phyloP scores from a whole-genome alignment of 2,329 filamentous ascomycete genomes.

The Dothistroma pini region DNA sequence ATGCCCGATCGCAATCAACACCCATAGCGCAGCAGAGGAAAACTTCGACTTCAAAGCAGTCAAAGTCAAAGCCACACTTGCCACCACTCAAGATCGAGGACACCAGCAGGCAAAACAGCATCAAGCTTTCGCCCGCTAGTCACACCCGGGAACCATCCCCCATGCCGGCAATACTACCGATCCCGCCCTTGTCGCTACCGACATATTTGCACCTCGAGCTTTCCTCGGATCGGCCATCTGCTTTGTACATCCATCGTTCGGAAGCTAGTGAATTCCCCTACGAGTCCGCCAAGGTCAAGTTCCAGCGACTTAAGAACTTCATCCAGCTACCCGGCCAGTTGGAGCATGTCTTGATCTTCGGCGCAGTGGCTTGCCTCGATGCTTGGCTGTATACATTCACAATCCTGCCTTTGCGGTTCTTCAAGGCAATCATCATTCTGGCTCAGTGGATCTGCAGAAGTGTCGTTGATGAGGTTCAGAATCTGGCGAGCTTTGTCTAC shows the following conservation, averaged over 20 bases:
- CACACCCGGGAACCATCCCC: constrained; percentile 39
- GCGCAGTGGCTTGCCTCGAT: constrained; percentile 85
- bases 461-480: constrained; percentile 66
- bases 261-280: constrained; percentile 65
- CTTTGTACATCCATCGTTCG: constrained; percentile 60
- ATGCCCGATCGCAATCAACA: constrained; percentile 11
- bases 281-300: constrained; percentile 87
- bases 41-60: constrained; percentile 12
- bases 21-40: constrained; percentile 13
- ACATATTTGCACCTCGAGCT: constrained; percentile 65
- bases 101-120: constrained; percentile 28
- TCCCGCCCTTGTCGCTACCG: constrained; percentile 61
- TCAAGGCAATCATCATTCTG: constrained; percentile 74
- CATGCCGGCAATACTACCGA: constrained; percentile 53
- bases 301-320: constrained; percentile 88
- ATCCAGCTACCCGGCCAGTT: constrained; percentile 75
- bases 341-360: constrained; percentile 82
- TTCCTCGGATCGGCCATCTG: constrained; percentile 57
- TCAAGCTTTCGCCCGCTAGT: constrained; percentile 32
- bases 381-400: constrained; percentile 97
- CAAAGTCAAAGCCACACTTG: constrained; percentile 17
- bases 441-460: constrained; percentile 74
- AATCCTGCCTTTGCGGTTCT: constrained; percentile 83
- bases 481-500: constrained; percentile 73
- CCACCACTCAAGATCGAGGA: constrained; percentile 27